Evolutionary conservation across 495 filamentous ascomycete genomes (phyloP), one percentile per base, ranked within the genome.

Genomic region (Xylaria grammica): DNA sequence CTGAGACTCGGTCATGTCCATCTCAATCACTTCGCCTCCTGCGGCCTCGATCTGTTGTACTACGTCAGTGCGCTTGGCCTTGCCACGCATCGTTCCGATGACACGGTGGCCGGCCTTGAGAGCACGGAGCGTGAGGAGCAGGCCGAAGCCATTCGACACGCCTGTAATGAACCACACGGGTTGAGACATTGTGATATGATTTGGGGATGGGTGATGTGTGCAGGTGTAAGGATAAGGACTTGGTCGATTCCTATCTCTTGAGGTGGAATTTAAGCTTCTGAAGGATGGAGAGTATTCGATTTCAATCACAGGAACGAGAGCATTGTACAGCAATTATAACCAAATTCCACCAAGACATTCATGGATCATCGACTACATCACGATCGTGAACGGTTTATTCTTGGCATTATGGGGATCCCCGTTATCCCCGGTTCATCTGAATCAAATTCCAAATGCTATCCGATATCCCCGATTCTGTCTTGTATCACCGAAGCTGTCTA

Each of bases 151-250:
- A 46, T 77, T 78, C 17, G 82, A 85, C 48, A 77, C 77, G 56
- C 85, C 85, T 0, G 83, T 87, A 62, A 87, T 80, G 56, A 87
- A 76, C 74, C 73, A 78, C 13, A 73, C 69, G 29, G 71, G 65
- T 27, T 65, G 62, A 27, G 62, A 63, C 70, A 69, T 55, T 24
- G 45, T 52, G 32, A 59, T 1, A 22, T 22, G 2, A 19, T 48
- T 45, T 36, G 5, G 6, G 34, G 34, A 6, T 36, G 11, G 34
- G 11, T 36, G 5, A 36, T 11, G 5, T 11, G 34, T 36, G n/a
- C n/a, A 36, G 34, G 6, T 36, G 34, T 5, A 6, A 11, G 11
- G 34, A 36, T 6, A 36, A 11, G 34, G 34, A 11, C 34, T 36
- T 36, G 5, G 34, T 36, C 34, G 11, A 36, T 36, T 36, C n/a